phyloP scores from a whole-genome alignment of 202 grass and related monocot species.

The Carex sylvatica region DNA sequence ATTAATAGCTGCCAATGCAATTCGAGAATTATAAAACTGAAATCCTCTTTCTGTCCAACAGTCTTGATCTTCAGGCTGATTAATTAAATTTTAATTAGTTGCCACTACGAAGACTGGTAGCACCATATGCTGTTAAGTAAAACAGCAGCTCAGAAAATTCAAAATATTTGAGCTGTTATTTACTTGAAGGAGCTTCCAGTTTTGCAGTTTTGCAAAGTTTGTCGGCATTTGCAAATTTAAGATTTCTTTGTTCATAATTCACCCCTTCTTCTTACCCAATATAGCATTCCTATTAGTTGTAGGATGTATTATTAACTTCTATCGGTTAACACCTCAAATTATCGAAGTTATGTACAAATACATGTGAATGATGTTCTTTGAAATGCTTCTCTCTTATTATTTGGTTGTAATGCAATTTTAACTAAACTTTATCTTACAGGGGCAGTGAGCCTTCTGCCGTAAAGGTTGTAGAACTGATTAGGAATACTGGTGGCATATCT shows the following conservation, averaged over 20 bases:
- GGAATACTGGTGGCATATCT: constrained; percentile 66
- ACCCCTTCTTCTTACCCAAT: neutral
- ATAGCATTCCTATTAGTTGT: neutral
- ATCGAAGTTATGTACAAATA: neutral
- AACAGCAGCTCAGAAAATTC: neutral
- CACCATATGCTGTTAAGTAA: neutral
- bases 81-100: neutral
- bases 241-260: neutral
- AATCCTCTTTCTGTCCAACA: neutral
- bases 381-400: neutral
- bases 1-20: neutral
- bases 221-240: neutral
- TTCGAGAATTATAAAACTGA: neutral
- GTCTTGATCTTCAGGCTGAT: neutral
- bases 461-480: constrained; percentile 71
- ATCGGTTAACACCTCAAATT: neutral
- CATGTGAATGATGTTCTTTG: neutral
- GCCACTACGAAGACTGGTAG: neutral
- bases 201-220: neutral
- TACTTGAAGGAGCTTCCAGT: neutral
- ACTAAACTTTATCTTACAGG: constrained; percentile 32
- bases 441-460: constrained; percentile 79
- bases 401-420: neutral
- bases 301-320: neutral
- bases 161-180: neutral